Base-by-base conservation (phyloP, 2,329 filamentous ascomycete genomes). In the Colletotrichum brevisporum region DNA sequence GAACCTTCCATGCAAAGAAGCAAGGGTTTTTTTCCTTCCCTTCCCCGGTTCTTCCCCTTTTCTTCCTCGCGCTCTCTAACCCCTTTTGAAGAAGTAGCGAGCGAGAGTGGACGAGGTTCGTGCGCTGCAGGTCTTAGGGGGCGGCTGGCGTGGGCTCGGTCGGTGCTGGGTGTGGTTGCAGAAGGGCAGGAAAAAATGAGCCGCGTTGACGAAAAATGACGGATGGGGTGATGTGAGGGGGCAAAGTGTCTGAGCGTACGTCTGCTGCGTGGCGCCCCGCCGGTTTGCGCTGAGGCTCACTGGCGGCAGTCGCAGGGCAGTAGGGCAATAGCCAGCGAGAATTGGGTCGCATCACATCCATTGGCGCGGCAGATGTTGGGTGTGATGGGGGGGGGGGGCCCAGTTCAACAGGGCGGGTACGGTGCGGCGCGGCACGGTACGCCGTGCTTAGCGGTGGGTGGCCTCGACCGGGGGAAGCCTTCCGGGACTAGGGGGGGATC, bases 211-310 rank as follows among this genome's bases (percentile, higher is more conserved):
- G 26, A 36, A 24, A 47, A 24, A 31, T 36, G 62, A 64, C 31
- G 36, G 31, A 59, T 31, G 57, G 31, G 31, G 31, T 36, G 31
- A 36, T 36, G 31, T 9, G 31, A 36, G 31, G 31, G 31, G 31
- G 31, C 31, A 41, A 54, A 60, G 21, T 50, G 64, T 67, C 64
- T 67, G 52, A 52, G 64, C 64, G 58, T 56, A 31, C 45, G 58
- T 24, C 56, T 51, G 56, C 39, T 57, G 64, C 54, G 57, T 59
- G 57, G 58, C 57, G 24, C 43, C 54, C 66, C 59, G 39, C 65
- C 31, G 21, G 47, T 53, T 54, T 64, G 53, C 9, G 41, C 31
- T 50, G 26, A 26, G 62, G 51, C 51, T 43, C 41, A 5, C 41
- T 6, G 24, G 13, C 24, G 26, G 27, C 13, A 18, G 21, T 21